Base-by-base conservation (phyloP, 176 grass and related monocot species). In the Carex scoparia region DNA sequence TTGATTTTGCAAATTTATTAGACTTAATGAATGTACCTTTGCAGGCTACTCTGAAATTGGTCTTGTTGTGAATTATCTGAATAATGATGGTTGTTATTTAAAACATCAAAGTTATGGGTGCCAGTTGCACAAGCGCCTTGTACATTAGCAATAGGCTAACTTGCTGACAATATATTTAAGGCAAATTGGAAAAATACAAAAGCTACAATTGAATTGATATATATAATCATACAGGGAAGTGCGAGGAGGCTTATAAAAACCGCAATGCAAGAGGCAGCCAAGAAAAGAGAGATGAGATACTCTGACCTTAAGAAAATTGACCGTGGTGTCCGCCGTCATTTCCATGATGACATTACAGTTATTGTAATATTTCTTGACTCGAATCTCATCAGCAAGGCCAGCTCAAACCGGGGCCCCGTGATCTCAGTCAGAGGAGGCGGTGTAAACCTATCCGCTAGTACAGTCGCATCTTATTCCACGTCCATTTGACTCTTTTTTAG, bases 221-320 rank as follows among this genome's bases (percentile, higher is more conserved):
- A 7, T 88, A 14, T 57, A 76, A 65, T 93, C 62, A 70, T 72
- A 30, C 92, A 98, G 95, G 95, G 95, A 74, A 89, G 92, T 40
- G 95, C 95, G 51, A 92, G 91, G 73, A 93, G 83, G 85, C 91
- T 98, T 37, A 84, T 98, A 55, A 94, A 91, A 86, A 44, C 80
- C 35, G 91, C 91, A 15, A 75, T 94, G 19, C 92, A 94, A 83
- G 84, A 57, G 84, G 95, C 95, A 65, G 95, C 95, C 19, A 98
- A 93, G 80, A 98, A 94, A 87, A 91, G 95, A 83, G 95, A 98
- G 88, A 98, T 98, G 95, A 87, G 95, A 40, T 98, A 98, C 60
- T 98, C 95, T 0, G 95, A 98, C 84, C 88, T 98, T 44, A 98
- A 94, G 82, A 98, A 93, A 89, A 98, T 98, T 0, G 91, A 98